Evolutionary conservation across 2,329 filamentous ascomycete genomes (phyloP), one percentile per base, ranked within the genome.

Genomic region (Colletotrichum truncatum): DNA sequence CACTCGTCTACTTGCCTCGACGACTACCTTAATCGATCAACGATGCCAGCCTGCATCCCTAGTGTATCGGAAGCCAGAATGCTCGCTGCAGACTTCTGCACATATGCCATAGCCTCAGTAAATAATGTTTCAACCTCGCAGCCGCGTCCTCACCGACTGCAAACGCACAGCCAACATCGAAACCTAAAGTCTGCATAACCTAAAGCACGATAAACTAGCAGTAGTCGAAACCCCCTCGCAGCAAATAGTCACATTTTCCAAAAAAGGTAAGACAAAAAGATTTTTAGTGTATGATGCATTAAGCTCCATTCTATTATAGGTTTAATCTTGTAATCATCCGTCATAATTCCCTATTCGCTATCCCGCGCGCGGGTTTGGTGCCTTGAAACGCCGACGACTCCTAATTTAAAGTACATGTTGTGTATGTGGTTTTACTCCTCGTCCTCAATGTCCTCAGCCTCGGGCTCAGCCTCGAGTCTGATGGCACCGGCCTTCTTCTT

Each of bases 361-460:
- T 49, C 39, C 21, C 28, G 12, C 51, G 16, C 56, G 41, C 39
- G n/a, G n/a, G 32, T 26, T 14, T 61, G 18, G 56, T 54, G 41
- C 57, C 32, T 61, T 36, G 32, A 36, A 65, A 65, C 56, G 34
- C 62, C 56, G 26, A 64, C 26, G 25, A 64, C 36, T 53, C 62
- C 48, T 14, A 34, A 49, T 53, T 23, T 21, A n/a, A 21, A 49
- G 23, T n/a, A 53, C 25, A 21, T 53, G 32, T 38, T 7, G 21
- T 39, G 34, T 14, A 36, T 6, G n/a, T 6, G 32, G n/a, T 11
- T 14, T 60, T 48, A 48, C 39, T 60, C 34, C 38, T 46, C 30
- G 10, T 36, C 12, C 12, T 43, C 26, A 18, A 25, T 18, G 10
- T 14, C 45, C 12, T 16, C 36, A 18, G 18, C n/a, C 26, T 41